phyloP scores from a whole-genome alignment of 129 eudicot species.

The Smallanthus sonchifolius region DNA sequence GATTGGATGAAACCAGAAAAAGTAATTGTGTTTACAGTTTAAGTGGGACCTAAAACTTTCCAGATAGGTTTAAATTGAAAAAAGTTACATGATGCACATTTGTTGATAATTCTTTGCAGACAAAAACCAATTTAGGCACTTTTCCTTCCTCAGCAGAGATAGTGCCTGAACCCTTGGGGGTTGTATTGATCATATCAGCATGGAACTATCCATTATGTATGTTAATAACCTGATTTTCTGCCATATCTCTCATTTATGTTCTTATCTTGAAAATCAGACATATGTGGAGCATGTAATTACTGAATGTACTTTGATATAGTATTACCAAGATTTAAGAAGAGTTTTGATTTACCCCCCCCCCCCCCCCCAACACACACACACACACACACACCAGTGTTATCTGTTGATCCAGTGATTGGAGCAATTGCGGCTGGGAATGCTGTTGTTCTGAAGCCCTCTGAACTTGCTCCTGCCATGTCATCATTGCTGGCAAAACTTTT shows the following conservation, averaged over 20 bases:
- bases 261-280: slow-evolving; percentile 2
- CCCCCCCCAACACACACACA: too few species aligned
- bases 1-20: slow-evolving; percentile 88
- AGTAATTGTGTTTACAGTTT: slow-evolving; percentile 38
- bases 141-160: slow-evolving; percentile 84
- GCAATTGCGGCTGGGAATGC: slow-evolving; percentile 98
- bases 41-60: not conserved
- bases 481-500: slow-evolving; percentile 58
- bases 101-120: slow-evolving; percentile 46
- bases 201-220: slow-evolving; percentile 95
- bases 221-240: slow-evolving; percentile 25
- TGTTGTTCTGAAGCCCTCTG: slow-evolving; percentile 86
- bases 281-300: not conserved
- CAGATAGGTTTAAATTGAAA: not conserved
- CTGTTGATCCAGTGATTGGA: slow-evolving; percentile 87
- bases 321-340: not conserved
- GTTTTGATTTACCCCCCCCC: not conserved
- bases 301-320: not conserved
- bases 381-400: slow-evolving; percentile 41
- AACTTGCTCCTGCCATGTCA: slow-evolving; percentile 76
- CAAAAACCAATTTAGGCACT: slow-evolving; percentile 50
- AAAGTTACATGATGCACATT: slow-evolving; percentile 11
- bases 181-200: slow-evolving; percentile 75
- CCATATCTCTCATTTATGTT: slow-evolving; percentile 3
- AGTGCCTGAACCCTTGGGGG: slow-evolving; percentile 86